Evolutionary conservation across 345 rosid genomes (phyloP), one percentile per base, ranked within the genome.

Genomic region (Linum tenue): DNA sequence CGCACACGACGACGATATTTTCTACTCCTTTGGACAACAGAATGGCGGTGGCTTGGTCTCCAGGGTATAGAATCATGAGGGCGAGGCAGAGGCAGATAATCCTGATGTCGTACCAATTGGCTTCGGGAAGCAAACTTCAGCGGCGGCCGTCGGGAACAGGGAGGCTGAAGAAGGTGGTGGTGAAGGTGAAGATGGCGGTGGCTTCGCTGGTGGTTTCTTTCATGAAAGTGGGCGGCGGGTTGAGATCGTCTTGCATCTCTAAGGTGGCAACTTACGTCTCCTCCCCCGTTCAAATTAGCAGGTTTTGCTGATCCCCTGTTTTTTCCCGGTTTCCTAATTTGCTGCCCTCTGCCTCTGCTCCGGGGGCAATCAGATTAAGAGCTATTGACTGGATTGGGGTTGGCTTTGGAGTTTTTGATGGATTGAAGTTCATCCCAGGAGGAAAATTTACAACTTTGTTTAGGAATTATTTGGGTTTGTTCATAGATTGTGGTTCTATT

Each of bases 51-150:
- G 63, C 36, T 31, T 70, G 68, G 51, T 62, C 50, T 11, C 63
- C 59, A 0, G 76, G 80, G 10, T 68, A 73, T 42, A 71, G 81
- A 57, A 67, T 72, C 5, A 72, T 65, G 61, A 72, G 83, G 68
- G 84, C 83, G 0, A 83, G 51, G 76, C 79, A 79, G 11, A 71
- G 87, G 75, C 84, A 60, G 73, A 72, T 81, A 15, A 81, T 77
- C 43, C 75, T 85, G 31, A 78, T 64, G 5, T 77, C 83, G 0
- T 85, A 83, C 72, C 79, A 67, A 72, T 63, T 85, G 59, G 62
- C 78, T 1, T 75, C 76, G 4, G 37, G 22, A 2, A 73, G 72
- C 53, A 70, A 39, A 17, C 57, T 68, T 56, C 64, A 48, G 53
- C 9, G 53, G 11, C 15, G 68, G 55, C 60, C 72, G 7, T 65